phyloP scores from a whole-genome alignment of 1,284 basidiomycete species.

The Microbotryum intermedium region DNA sequence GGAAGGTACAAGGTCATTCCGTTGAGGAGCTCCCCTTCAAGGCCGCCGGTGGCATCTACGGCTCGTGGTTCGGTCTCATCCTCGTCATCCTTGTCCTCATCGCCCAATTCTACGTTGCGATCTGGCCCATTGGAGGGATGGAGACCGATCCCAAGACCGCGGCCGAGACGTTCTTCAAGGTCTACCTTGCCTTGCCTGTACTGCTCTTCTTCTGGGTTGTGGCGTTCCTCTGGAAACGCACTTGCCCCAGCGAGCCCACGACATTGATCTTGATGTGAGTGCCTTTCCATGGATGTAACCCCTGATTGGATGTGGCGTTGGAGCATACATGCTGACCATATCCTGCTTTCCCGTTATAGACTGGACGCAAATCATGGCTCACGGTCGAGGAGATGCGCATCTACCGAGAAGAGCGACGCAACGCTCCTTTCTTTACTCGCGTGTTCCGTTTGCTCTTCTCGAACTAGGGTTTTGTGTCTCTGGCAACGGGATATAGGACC shows the following conservation, averaged over 20 bases:
- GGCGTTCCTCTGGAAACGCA: conserved; percentile 39
- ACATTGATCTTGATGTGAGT: conserved; percentile 41
- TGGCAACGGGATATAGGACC: too few relatives aligned
- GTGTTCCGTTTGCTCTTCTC: conserved; percentile 39
- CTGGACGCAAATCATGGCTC: conserved; percentile 42
- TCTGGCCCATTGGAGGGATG: conserved; percentile 38
- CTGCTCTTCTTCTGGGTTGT: conserved; percentile 35
- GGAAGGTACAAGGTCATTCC: conserved; percentile 44
- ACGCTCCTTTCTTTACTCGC: conserved; percentile 35
- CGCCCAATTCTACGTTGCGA: conserved; percentile 38
- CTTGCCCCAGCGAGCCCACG: conserved; percentile 36
- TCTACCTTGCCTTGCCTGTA: conserved; percentile 39
- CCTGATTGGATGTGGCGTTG: background rate
- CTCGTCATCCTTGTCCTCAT: conserved; percentile 36
- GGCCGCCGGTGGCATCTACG: conserved; percentile 44
- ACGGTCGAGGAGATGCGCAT: conserved; percentile 39
- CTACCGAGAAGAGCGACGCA: conserved; percentile 35
- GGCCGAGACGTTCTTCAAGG: conserved; percentile 45
- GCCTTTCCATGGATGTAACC: background rate
- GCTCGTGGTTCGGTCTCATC: conserved; percentile 42
- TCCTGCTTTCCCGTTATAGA: conserved; percentile 11
- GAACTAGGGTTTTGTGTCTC: conserved; percentile 3
- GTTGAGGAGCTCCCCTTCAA: conserved; percentile 46
- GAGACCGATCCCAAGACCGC: conserved; percentile 14
- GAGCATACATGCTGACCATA: background rate